A percentile compares a stretch with the other conserved stretches of the same genome.
Evolutionary conservation across 1,284 basidiomycete genomes (phyloP).

Genomic region (Sanguinoderma infundibulare): DNA sequence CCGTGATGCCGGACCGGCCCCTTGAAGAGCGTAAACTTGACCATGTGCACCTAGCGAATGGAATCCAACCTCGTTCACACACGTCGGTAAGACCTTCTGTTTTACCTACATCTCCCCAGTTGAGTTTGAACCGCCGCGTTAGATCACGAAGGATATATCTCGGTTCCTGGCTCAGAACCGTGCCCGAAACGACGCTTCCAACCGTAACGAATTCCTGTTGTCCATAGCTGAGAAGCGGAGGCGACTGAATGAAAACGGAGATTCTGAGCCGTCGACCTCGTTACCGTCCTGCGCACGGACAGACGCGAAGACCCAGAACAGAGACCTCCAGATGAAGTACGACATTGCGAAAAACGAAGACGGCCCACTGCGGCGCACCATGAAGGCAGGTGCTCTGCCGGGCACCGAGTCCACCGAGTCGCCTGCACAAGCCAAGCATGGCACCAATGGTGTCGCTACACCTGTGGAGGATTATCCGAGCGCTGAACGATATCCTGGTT

Average conservation of each 20-base stretch:
- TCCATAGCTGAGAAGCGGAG: constrained; percentile 58
- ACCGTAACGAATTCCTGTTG: constrained; percentile 72
- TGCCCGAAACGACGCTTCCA: constrained; percentile 72
- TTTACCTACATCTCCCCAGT: neutral
- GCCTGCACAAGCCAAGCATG: constrained; percentile 27
- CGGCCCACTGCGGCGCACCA: constrained; percentile 69
- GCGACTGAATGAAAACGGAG: constrained; percentile 37
- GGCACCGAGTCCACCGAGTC: neutral
- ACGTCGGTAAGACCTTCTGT: constrained; percentile 54
- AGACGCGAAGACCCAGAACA: constrained; percentile 69
- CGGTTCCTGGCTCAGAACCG: constrained; percentile 69
- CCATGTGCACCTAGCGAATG: constrained; percentile 53
- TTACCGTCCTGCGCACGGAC: constrained; percentile 67
- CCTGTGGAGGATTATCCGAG: constrained; percentile 32
- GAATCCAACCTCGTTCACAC: constrained; percentile 51
- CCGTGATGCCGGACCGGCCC: constrained; percentile 34
- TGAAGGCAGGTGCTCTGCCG: constrained; percentile 30
- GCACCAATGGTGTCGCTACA: constrained; percentile 24
- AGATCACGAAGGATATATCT: constrained; percentile 75
- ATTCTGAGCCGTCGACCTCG: constrained; percentile 26
- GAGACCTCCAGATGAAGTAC: constrained; percentile 80
- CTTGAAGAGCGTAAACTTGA: constrained; percentile 70
- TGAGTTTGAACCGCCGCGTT: constrained; percentile 1
- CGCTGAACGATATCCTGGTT: constrained; percentile 54
- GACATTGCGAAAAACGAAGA: constrained; percentile 82